Evolutionary conservation across 164 flowering plant genomes (phyloP).

Genomic region (Berberis vulgaris): DNA sequence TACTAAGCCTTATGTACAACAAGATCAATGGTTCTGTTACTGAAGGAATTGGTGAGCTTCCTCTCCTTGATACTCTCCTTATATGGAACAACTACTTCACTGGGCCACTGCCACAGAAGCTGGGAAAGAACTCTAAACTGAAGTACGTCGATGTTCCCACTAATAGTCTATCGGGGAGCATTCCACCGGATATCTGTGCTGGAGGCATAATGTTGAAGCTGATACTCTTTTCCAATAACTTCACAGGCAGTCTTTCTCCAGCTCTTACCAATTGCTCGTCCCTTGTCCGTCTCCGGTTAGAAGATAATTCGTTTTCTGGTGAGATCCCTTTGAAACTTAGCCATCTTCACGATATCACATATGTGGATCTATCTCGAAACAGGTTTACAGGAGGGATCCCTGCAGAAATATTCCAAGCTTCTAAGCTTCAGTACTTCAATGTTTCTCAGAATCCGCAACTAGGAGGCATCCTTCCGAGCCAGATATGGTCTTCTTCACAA

Average conservation of each 20-base stretch:
- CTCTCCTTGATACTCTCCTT: slow-evolving; percentile 43
- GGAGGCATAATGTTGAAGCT: slow-evolving; percentile 51
- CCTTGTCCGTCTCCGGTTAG: neutral
- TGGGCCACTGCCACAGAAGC: neutral
- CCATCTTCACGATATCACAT: slow-evolving; percentile 42
- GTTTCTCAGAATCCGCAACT: slow-evolving; percentile 55
- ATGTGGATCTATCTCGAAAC: slow-evolving; percentile 74
- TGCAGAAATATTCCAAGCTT: slow-evolving; percentile 39
- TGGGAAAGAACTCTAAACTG: slow-evolving; percentile 17
- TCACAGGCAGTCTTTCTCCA: slow-evolving; percentile 55
- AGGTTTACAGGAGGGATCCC: slow-evolving; percentile 69
- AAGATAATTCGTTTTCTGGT: neutral
- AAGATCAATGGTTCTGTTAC: neutral
- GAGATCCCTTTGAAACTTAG: slow-evolving; percentile 19
- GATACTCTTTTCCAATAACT: slow-evolving; percentile 70
- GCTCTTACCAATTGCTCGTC: slow-evolving; percentile 78
- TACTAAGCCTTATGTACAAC: neutral
- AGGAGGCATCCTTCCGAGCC: slow-evolving; percentile 51
- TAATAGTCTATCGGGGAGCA: slow-evolving; percentile 51
- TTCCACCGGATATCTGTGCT: slow-evolving; percentile 65
- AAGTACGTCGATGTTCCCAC: slow-evolving; percentile 82
- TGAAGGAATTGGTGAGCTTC: neutral
- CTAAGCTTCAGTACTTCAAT: slow-evolving; percentile 64
- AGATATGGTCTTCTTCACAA: slow-evolving; percentile 49
- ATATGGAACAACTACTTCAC: slow-evolving; percentile 80